phyloP scores from a whole-genome alignment of 2,329 filamentous ascomycete genomes.

The Pyricularia sp. region DNA sequence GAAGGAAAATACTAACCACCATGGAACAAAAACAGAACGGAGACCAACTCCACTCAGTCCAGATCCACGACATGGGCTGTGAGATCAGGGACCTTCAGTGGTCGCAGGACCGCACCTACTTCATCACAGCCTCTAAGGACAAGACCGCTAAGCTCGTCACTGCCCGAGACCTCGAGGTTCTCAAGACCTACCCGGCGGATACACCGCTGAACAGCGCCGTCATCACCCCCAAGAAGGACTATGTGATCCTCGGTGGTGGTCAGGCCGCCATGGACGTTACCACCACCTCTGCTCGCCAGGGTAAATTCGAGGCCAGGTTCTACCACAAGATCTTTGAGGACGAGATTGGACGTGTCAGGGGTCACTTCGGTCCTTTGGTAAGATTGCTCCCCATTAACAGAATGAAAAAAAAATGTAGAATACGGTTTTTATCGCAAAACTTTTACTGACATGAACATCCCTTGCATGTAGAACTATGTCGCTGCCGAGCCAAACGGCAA shows the following conservation, averaged over 20 bases:
- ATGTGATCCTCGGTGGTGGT: constrained; percentile 93
- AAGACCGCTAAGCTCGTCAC: constrained; percentile 93
- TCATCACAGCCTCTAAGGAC: constrained; percentile 97
- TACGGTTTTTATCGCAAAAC: background rate
- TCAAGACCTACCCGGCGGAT: constrained; percentile 88
- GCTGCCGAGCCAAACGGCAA: constrained; percentile 86
- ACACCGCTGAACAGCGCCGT: constrained; percentile 93
- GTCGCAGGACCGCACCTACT: constrained; percentile 88
- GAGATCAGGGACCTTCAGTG: constrained; percentile 92
- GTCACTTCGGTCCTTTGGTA: constrained; percentile 85
- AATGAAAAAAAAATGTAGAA: background rate
- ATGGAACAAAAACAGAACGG: constrained; percentile 51
- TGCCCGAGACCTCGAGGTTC: constrained; percentile 74
- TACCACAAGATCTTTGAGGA: constrained; percentile 99
- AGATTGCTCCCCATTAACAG: constrained; percentile 10
- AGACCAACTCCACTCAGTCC: constrained; percentile 88
- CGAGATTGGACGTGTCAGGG: constrained; percentile 92
- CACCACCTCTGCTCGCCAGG: constrained; percentile 84
- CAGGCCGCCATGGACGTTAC: constrained; percentile 99
- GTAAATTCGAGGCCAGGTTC: constrained; percentile 98
- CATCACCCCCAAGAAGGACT: constrained; percentile 94
- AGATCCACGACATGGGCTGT: constrained; percentile 80
- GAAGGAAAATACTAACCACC: background rate
- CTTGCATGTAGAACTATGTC: constrained; percentile 62
- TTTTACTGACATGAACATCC: background rate